These are phyloP conservation scores for Plasmopara viticola DNA, from an alignment of 352 stramenopile genomes.

Conservation along the genomic window DNA sequence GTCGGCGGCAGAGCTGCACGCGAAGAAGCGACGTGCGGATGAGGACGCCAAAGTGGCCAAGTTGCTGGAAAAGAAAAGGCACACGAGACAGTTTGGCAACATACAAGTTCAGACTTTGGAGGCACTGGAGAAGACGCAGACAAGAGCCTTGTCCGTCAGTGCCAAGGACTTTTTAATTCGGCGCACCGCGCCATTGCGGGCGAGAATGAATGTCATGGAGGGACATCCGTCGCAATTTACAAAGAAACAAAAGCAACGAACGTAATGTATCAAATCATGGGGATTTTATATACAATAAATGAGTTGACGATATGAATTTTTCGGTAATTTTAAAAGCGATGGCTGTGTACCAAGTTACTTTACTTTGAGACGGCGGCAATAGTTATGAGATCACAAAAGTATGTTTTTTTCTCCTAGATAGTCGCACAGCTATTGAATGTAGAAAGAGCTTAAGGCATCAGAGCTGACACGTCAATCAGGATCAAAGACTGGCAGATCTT, in stretches of 20 bases:
- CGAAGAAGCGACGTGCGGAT: slow-evolving; percentile 20
- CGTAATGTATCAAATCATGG: not conserved
- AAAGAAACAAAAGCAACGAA: slow-evolving; percentile 62
- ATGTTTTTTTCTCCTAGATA: too few relatives aligned
- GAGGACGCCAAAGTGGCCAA: slow-evolving; percentile 22
- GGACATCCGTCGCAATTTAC: slow-evolving; percentile 63
- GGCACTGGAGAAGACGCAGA: slow-evolving; percentile 31
- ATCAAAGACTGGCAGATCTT: too few relatives aligned
- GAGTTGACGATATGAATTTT: not conserved
- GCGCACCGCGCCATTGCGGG: slow-evolving; percentile 40
- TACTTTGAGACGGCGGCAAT: too few relatives aligned
- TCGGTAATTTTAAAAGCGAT: too few relatives aligned
- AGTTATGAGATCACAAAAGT: too few relatives aligned
- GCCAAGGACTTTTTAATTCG: slow-evolving; percentile 50
- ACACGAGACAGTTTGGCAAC: slow-evolving; percentile 69
- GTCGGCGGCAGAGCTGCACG: slow-evolving; percentile 14
- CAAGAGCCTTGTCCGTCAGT: slow-evolving; percentile 37
- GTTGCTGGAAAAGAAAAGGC: slow-evolving; percentile 39
- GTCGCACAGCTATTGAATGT: too few relatives aligned
- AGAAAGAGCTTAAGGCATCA: too few relatives aligned
- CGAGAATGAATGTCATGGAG: slow-evolving; percentile 61
- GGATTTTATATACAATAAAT: not conserved
- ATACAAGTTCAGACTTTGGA: slow-evolving; percentile 70
- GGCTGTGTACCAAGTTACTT: too few relatives aligned
- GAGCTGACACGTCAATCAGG: too few relatives aligned